These are phyloP conservation scores for Massarina eburnea DNA, from an alignment of 2,329 filamentous ascomycete genomes.

Conservation along the genomic window DNA sequence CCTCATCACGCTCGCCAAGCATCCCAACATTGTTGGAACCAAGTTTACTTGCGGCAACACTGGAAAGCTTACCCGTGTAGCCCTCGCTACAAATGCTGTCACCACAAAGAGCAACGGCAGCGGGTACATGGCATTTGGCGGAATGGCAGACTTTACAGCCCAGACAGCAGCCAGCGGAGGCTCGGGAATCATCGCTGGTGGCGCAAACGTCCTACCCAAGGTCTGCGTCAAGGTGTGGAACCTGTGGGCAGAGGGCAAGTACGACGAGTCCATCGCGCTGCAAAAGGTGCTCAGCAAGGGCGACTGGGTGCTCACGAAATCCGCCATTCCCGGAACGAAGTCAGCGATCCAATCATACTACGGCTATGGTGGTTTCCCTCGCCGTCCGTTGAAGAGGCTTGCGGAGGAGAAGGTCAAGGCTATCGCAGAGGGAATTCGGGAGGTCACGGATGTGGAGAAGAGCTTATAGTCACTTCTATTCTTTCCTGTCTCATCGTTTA, in stretches of 20 bases:
- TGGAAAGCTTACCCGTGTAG: constrained; percentile 83
- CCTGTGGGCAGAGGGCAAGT: constrained; percentile 71
- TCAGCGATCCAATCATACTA: constrained; percentile 77
- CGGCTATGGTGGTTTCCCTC: constrained; percentile 77
- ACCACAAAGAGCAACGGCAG: constrained; percentile 57
- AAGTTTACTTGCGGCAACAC: constrained; percentile 94
- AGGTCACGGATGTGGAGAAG: constrained; percentile 67
- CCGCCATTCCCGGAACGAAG: constrained; percentile 85
- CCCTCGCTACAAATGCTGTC: constrained; percentile 69
- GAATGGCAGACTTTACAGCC: constrained; percentile 83
- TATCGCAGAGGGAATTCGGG: constrained; percentile 48
- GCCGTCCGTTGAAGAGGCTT: constrained; percentile 70
- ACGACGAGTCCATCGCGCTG: constrained; percentile 71
- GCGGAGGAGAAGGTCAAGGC: constrained; percentile 56
- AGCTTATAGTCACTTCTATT: constrained; percentile 32
- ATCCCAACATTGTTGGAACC: constrained; percentile 82
- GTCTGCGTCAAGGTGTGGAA: constrained; percentile 78
- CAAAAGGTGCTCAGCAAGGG: constrained; percentile 77
- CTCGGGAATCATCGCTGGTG: constrained; percentile 81
- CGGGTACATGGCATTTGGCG: constrained; percentile 81
- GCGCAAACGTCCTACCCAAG: constrained; percentile 84
- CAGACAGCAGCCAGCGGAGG: constrained; percentile 80
- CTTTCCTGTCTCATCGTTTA: background rate
- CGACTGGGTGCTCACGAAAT: constrained; percentile 82
- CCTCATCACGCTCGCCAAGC: constrained; percentile 74